Percentiles rank a stretch among this genome's conserved stretches.
These are phyloP conservation scores for Kwoniella bestiolae DNA, from an alignment of 768 basidiomycete species.

Conservation along the genomic window DNA sequence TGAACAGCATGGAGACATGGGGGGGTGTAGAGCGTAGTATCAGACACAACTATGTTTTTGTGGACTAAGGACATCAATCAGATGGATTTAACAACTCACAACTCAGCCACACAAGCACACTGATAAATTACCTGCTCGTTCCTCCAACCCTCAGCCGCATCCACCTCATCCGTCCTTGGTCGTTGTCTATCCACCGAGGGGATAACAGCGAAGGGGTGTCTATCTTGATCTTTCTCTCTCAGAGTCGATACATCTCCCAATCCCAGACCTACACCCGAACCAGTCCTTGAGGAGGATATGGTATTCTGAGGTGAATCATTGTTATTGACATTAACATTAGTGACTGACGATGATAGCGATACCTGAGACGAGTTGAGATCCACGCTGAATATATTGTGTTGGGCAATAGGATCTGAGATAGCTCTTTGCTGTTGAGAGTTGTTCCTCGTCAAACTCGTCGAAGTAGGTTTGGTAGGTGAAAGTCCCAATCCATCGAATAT, in stretches of 20 bases:
- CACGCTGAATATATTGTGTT: conserved; percentile 11
- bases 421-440: conserved; percentile 1
- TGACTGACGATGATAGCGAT: conserved; percentile 12
- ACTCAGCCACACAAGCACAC: conserved; percentile 57
- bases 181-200: background rate
- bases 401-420: background rate
- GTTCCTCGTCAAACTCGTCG: background rate
- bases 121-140: conserved; percentile 52
- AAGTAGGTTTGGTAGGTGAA: conserved; percentile 26
- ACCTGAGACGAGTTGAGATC: conserved; percentile 20
- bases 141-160: conserved; percentile 49
- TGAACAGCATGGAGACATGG: no score
- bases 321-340: conserved; percentile 2
- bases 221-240: background rate
- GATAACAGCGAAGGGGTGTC: conserved; percentile 2
- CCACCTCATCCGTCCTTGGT: conserved; percentile 25
- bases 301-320: background rate
- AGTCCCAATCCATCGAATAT: conserved; percentile 37
- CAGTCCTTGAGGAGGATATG: background rate
- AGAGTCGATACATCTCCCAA: conserved; percentile 10
- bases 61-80: no score
- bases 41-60: no score
- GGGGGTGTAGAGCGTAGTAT: no score
- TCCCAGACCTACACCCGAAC: conserved; percentile 12
- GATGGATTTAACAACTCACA: no score